These are phyloP conservation scores for Saxophila tyrrhenica DNA, from an alignment of 495 filamentous ascomycete species.

Conservation along the genomic window DNA sequence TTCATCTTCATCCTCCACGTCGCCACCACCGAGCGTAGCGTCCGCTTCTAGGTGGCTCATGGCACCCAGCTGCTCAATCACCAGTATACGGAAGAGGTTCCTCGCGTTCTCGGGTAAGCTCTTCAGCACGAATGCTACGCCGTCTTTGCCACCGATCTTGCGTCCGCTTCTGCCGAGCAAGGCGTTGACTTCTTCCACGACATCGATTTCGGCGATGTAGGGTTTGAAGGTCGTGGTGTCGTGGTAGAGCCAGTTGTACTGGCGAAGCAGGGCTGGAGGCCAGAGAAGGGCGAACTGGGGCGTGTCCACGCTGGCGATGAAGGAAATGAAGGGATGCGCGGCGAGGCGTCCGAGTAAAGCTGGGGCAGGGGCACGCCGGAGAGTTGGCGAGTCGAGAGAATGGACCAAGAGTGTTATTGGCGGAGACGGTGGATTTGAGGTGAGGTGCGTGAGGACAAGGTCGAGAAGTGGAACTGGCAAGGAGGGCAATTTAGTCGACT, in stretches of 20 bases:
- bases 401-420: constrained; percentile 74
- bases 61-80: constrained; percentile 70
- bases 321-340: constrained; percentile 57
- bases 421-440: constrained; percentile 29
- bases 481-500: constrained; percentile 45
- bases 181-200: constrained; percentile 77
- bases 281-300: constrained; percentile 80
- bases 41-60: constrained; percentile 31
- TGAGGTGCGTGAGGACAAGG: constrained; percentile 48
- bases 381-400: constrained; percentile 67
- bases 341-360: constrained; percentile 64
- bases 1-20: constrained; percentile 27
- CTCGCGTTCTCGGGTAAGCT: constrained; percentile 86
- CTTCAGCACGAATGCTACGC: constrained; percentile 80
- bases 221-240: constrained; percentile 83
- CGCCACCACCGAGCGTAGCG: constrained; percentile 16
- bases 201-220: constrained; percentile 56
- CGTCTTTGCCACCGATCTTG: constrained; percentile 77
- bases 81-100: constrained; percentile 68
- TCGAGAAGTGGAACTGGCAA: constrained; percentile 56
- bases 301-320: constrained; percentile 75
- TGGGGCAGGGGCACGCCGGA: constrained; percentile 61
- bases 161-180: constrained; percentile 75
- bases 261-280: constrained; percentile 67
- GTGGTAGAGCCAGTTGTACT: constrained; percentile 81